Evolutionary conservation across 2,329 filamentous ascomycete species (phyloP), one percentile per base, ranked within the genome.

Genomic region (Ophiosphaerella herpotricha): DNA sequence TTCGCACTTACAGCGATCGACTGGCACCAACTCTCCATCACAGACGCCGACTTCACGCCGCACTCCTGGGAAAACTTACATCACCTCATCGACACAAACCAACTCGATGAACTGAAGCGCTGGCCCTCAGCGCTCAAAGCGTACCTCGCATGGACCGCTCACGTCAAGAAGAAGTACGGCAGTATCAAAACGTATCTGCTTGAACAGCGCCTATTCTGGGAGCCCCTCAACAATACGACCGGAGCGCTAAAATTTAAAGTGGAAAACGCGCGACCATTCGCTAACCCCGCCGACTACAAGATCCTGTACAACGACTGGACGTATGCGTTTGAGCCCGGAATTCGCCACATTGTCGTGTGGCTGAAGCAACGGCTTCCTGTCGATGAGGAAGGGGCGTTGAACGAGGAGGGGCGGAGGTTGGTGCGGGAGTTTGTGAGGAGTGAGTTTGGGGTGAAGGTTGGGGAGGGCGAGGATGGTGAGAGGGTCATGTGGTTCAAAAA

Each of bases 401-500:
- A 63, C 13, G 43, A 45, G 0, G 58, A 64, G 14, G 70, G 68
- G 6, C 60, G 60, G 38, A 46, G 23, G 5, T 39, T 62, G 56
- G 71, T 75, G 5, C 56, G 64, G 35, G 54, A 46, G 0, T 67
- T 68, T 52, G 56, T 73, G n/a, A 53, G 74, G 45, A 70, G 58
- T 21, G 79, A 72, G 23, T 85, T 86, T 65, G 73, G 80, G 11
- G 61, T 63, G 9, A 72, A 74, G 35, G 63, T 48, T 11, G 57
- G 58, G 35, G 75, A 77, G 53, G 54, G 58, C 31, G 71, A 63
- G 34, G 61, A 64, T 49, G 70, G 74, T 18, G 76, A 77, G 16
- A 78, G 78, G 57, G 79, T 86, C 21, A 64, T 83, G 49, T 87
- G 84, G 84, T 87, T 86, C 63, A 86, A 85, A 76, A 87, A 86